Evolutionary conservation across 2,329 filamentous ascomycete species (phyloP), one percentile per base, ranked within the genome.

Genomic region (Diaporthe humulicola): DNA sequence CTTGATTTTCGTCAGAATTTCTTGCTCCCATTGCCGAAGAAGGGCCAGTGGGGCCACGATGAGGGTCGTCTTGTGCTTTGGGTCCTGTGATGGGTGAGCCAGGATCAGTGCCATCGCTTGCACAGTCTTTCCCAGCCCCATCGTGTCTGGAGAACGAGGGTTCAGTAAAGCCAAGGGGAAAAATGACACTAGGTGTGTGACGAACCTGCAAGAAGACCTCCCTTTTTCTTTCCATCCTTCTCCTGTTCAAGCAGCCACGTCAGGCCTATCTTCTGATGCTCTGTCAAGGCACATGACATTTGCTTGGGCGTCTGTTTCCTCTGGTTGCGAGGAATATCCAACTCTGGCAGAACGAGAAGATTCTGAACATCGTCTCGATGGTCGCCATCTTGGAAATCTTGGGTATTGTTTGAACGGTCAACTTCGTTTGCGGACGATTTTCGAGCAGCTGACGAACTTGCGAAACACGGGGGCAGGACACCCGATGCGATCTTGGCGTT

Each of bases 1-100:
- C 66, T 80, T 81, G 56, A 82, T 76, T 66, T 81, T 82, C 22
- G 77, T 88, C 76, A 90, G 86, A 70, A 96, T 94, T 82, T 98
- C 95, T 70, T 93, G 91, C 78, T 90, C 91, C 95, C 95, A 98
- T 78, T 98, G 98, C 79, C 93, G 95, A 93, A 98, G 95, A n/a
- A 98, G 95, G 70, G 93, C 93, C 8, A 97, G 89, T 0, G 95
- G 95, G 0, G 94, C 92, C 71, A 98, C 87, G 71, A 98, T 95
- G 28, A 98, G 87, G 0, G 95, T 97, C 1, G 92, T 87, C 8
- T 90, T 91, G 4, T 85, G 81, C 0, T 85, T 84, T 7, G 33
- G 58, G 12, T 75, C 48, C 9, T 15, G 12, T 25, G 71, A 58
- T 28, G 48, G 57, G 7, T 87, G 87, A 4, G 86, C 86, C 61